Base-by-base conservation (phyloP, 2,329 filamentous ascomycete genomes). In the Fusarium hainanense region DNA sequence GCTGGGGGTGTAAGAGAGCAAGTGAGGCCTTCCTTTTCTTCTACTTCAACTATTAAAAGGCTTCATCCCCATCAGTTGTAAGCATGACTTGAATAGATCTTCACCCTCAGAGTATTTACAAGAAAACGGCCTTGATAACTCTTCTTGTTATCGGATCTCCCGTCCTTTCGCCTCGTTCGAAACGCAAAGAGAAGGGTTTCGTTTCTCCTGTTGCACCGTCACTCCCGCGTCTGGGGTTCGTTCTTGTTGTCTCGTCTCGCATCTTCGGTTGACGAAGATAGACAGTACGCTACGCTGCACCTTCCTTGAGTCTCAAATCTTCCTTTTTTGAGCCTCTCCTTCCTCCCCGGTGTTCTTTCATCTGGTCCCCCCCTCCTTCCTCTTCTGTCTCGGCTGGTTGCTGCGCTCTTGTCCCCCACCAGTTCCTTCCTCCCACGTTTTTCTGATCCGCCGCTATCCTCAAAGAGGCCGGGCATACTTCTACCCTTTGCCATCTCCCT, bases 211-310 rank as follows among this genome's bases (percentile, higher is more conserved):
- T 67, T 75, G 48, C 73, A 75, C 73, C 69, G 60, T 70, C 67
- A 63, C 67, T 74, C 65, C 71, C 73, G 66, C 62, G 63, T 68
- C 64, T 70, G 44, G 70, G 50, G 59, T 61, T 63, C 42, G 32
- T 54, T 58, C 13, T 37, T 56, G 23, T 62, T 69, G 71, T 74
- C 69, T 74, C 67, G 71, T 74, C 71, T 74, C 61, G 69, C 68
- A 72, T 68, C 57, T 66, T 52, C 49, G 23, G 23, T 42, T 70
- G 59, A 70, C 64, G 58, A 70, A 70, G 63, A 58, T 47, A 58
- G 34, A 51, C 18, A 49, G 34, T 50, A 56, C 52, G 48, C 25
- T 30, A 55, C 54, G 49, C 32, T 57, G 18, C 57, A 47, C 42
- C 55, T 44, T 18, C 7, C 14, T 56, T 23, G 46, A 32, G 30